A percentile compares a stretch with the other conserved stretches of the same genome.
Evolutionary conservation across 2,329 filamentous ascomycete species (phyloP).

Genomic region (Talaromyces sp.): DNA sequence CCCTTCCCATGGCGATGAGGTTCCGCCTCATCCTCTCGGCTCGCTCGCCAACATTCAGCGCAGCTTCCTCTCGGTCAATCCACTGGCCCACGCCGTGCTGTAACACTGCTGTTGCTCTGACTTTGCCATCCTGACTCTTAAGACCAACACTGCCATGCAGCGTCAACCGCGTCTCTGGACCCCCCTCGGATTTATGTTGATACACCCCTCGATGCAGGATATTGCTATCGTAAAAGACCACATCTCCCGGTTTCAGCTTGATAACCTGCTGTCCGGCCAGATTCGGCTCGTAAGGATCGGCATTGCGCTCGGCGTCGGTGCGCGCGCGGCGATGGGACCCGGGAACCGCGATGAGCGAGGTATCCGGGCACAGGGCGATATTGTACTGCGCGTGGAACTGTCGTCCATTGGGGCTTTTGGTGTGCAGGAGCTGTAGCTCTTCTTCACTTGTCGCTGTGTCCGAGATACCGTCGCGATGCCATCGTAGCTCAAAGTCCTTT

Average conservation of each 20-base stretch:
- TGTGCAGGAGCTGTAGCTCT: conserved; percentile 56
- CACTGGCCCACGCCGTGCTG: conserved; percentile 43
- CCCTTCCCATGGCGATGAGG: conserved; percentile 40
- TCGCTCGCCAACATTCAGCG: conserved; percentile 28
- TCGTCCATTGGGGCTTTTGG: conserved; percentile 36
- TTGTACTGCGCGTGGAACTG: conserved; percentile 84
- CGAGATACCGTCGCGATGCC: conserved; percentile 81
- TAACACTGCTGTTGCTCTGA: conserved; percentile 38
- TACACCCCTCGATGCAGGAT: conserved; percentile 55
- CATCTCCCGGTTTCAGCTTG: conserved; percentile 64
- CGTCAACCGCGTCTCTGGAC: conserved; percentile 34
- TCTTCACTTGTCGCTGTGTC: conserved; percentile 60
- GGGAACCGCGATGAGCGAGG: conserved; percentile 68
- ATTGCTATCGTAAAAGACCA: conserved; percentile 86
- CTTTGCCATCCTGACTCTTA: conserved; percentile 28
- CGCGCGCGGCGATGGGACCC: conserved; percentile 67
- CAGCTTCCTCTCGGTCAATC: conserved; percentile 38
- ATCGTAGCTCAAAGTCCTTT: conserved; percentile 65
- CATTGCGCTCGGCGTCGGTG: conserved; percentile 62
- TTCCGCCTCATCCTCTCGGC: conserved; percentile 40
- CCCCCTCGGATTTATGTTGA: conserved; percentile 29
- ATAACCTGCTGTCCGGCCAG: conserved; percentile 63
- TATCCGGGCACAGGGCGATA: conserved; percentile 70
- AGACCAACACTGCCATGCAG: conserved; percentile 39
- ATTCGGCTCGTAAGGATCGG: conserved; percentile 56